Evolutionary conservation across 2,329 filamentous ascomycete species (phyloP).

Genomic region (Colletotrichum liriopes): DNA sequence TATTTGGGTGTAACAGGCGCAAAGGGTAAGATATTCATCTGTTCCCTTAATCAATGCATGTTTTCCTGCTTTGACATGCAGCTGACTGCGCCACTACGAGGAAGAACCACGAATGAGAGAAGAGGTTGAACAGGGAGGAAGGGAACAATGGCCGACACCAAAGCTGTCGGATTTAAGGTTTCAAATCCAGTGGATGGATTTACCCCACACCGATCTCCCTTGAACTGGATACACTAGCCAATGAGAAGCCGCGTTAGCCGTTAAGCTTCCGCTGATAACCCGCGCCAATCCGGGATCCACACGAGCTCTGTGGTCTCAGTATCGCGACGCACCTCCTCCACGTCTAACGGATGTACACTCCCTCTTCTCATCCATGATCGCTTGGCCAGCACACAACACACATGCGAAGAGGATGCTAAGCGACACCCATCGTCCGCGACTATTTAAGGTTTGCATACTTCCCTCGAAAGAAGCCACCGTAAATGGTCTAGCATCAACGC

Average conservation of each 20-base stretch:
- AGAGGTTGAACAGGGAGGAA: not conserved
- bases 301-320: too few relatives aligned
- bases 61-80: not conserved
- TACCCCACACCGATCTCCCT: not conserved
- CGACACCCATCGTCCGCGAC: not conserved
- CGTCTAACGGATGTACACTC: not conserved
- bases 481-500: not conserved
- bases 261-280: slow-evolving; percentile 18
- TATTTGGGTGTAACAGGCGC: not conserved
- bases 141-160: not conserved
- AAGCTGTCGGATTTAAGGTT: not conserved
- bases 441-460: not conserved
- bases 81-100: not conserved
- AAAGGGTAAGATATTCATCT: too few relatives aligned
- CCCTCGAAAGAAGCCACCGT: not conserved
- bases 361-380: not conserved
- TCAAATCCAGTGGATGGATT: not conserved
- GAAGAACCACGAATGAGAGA: not conserved
- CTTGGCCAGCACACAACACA: not conserved
- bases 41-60: too few relatives aligned
- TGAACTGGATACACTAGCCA: not conserved
- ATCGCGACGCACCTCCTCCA: not conserved
- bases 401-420: not conserved
- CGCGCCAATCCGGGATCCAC: not conserved
- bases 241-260: not conserved